Evolutionary conservation across 2,329 filamentous ascomycete species (phyloP), one percentile per base, ranked within the genome.

Genomic region (Aspergillus glaucus): DNA sequence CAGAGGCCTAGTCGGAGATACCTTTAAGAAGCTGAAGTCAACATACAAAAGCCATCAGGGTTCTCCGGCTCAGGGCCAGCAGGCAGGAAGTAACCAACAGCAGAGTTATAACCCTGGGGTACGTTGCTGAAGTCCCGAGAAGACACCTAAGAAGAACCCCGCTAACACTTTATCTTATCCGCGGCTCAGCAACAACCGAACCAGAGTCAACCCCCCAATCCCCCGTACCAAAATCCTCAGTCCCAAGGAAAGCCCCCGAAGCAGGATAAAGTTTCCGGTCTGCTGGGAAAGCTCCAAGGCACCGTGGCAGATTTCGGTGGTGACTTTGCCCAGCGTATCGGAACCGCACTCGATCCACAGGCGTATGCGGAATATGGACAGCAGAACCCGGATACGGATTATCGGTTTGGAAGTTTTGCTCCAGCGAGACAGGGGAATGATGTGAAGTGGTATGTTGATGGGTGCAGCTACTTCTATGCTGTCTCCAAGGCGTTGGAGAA

Each of bases 401-500:
- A 81, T 55, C 74, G 79, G 47, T 82, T 76, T 60, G 68, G 75
- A 44, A 80, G 77, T 50, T 95, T 95, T 71, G 86, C 87, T 1
- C 82, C 87, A 1, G 79, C 84, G 60, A 79, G 86, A 17, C 79
- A 80, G 28, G 85, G 86, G 49, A 85, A 89, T 62, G 75, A 82
- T 54, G 82, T 81, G 53, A 94, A 95, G 75, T 95, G 89, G 88
- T 91, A 86, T 68, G 87, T 93, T 15, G 88, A 93, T 63, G 88
- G 86, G 6, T 88, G 85, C 63, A 82, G 82, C 7, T 93, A 94
- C 65, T 90, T 95, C 73, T 90, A 84, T 77, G 89, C 90, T 12
- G 87, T 95, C 1, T 88, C 85, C 24, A 75, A 85, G 54, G 89
- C 90, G 2, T 71, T 95, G 45, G 86, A 93, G 70, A 83, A 80